phyloP scores from a whole-genome alignment of 2,329 filamentous ascomycete species.

The Tolypocladium pustulatum region DNA sequence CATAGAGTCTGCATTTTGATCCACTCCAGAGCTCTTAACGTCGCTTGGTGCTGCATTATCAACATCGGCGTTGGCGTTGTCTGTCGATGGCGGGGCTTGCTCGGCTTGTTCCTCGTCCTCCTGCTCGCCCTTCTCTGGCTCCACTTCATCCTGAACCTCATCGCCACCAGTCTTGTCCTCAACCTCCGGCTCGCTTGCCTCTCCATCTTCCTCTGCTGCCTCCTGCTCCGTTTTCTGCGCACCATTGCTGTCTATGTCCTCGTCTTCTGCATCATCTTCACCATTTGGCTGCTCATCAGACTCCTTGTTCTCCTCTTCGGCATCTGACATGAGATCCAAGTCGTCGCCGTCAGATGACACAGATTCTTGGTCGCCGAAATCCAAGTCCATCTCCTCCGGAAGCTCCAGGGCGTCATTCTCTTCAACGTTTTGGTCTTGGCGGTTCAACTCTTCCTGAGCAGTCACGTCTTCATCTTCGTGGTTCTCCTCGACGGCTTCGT shows the following conservation, averaged over 20 bases:
- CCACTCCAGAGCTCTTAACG: constrained; percentile 52
- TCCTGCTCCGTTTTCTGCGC: constrained; percentile 26
- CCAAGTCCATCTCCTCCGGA: constrained; percentile 80
- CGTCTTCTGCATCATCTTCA: constrained; percentile 26
- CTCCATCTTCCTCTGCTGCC: constrained; percentile 38
- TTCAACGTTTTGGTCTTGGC: constrained; percentile 64
- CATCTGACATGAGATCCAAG: constrained; percentile 46
- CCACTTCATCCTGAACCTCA: constrained; percentile 36
- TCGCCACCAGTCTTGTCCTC: constrained; percentile 33
- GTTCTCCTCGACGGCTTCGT: constrained; percentile 45
- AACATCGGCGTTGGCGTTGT: constrained; percentile 40
- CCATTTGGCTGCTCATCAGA: constrained; percentile 24
- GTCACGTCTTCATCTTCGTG: constrained; percentile 48
- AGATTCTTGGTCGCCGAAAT: constrained; percentile 59
- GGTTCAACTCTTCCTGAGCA: constrained; percentile 45
- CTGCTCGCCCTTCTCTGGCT: constrained; percentile 20
- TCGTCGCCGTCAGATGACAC: constrained; percentile 45
- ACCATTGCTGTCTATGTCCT: constrained; percentile 23
- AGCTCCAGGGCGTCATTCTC: constrained; percentile 75
- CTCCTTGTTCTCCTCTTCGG: constrained; percentile 33
- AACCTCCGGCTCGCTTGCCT: constrained; percentile 44
- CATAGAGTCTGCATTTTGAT: constrained; percentile 52
- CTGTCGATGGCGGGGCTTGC: constrained; percentile 23
- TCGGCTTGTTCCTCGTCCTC: constrained; percentile 28
- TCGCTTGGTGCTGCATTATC: constrained; percentile 57